Base-by-base conservation (phyloP, 352 stramenopile genomes). In the Peronosclerospora sorghi region DNA sequence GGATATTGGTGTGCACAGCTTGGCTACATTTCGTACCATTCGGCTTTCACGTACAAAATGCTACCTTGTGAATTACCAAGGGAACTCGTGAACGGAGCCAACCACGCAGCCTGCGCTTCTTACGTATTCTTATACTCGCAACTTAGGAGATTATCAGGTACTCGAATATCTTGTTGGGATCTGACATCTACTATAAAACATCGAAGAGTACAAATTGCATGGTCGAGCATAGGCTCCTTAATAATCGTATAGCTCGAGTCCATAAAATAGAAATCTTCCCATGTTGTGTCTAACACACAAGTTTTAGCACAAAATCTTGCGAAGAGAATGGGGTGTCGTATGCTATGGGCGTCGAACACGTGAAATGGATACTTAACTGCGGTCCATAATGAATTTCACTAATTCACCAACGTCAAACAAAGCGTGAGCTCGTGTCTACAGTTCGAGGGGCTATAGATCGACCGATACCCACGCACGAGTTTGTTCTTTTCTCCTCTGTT, bases 291-390 rank as follows among this genome's bases (percentile, higher is more conserved):
- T 74, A 89, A 19, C 79, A 74, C 0, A 90, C 53, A 8, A 93
- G 54, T 45, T 95, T 91, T 35, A 96, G 56, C n/a, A 88, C 41
- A 36, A 87, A 87, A 0, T 85, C 83, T 48, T 86, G 75, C 1
- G 82, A 83, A 51, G 73, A 88, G 1, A 94, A 49, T 9, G 62
- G 55, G 7, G 83, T 58, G 45, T 96, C 86, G 62, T 96, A 96
- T 37, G 94, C 77, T 7, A 74, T 57, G 8, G 80, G 84, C 0
- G 73, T 92, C 41, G 81, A 83, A 64, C 88, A 87, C 0, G 69
- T 56, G 41, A n/a, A 73, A 65, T 8, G 71, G 71, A 20, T 83
- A 64, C 1, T 21, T 38, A 10, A 83, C n/a, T 57, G 2, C 61
- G 57, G 8, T 73, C 59, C 0, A 61, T 18, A 18, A 13, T 36